Percentiles rank a stretch among this genome's conserved stretches.
These are phyloP conservation scores for Coemansia sp. DNA, from an alignment of 192 early-diverging fungal species.

Conservation along the genomic window DNA sequence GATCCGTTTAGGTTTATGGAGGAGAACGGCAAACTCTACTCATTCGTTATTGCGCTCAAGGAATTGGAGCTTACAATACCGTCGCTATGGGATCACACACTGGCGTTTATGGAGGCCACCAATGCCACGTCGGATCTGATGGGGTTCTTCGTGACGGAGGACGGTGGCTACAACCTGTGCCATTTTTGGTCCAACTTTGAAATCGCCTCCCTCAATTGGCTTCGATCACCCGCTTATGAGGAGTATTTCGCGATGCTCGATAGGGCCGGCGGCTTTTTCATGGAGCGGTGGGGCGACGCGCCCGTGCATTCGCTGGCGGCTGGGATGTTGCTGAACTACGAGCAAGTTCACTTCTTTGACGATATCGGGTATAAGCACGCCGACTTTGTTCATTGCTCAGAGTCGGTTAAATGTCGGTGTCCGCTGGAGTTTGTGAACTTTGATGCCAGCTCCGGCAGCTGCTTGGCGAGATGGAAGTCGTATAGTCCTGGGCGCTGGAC, in stretches of 20 bases:
- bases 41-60: slow-evolving; percentile 57
- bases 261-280: slow-evolving; percentile 67
- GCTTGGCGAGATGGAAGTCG: slow-evolving; percentile 34
- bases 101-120: slow-evolving; percentile 37
- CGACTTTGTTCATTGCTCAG: slow-evolving; percentile 38
- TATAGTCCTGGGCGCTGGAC: slow-evolving; percentile 23
- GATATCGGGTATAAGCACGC: slow-evolving; percentile 69
- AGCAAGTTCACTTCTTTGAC: slow-evolving; percentile 70
- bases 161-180: slow-evolving; percentile 62
- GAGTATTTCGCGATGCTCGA: slow-evolving; percentile 69
- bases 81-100: slow-evolving; percentile 54
- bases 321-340: slow-evolving; percentile 51
- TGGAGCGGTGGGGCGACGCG: slow-evolving; percentile 80
- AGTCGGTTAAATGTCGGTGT: slow-evolving; percentile 33
- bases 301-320: slow-evolving; percentile 71
- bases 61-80: slow-evolving; percentile 57
- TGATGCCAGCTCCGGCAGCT: slow-evolving; percentile 30
- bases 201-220: slow-evolving; percentile 66
- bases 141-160: slow-evolving; percentile 31
- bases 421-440: slow-evolving; percentile 27
- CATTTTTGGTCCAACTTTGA: slow-evolving; percentile 86
- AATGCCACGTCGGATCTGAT: slow-evolving; percentile 38
- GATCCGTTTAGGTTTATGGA: slow-evolving; percentile 84
- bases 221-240: slow-evolving; percentile 58
- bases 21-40: slow-evolving; percentile 70